Base-by-base conservation (phyloP, 2,329 filamentous ascomycete genomes). In the Exophiala oligosperma region DNA sequence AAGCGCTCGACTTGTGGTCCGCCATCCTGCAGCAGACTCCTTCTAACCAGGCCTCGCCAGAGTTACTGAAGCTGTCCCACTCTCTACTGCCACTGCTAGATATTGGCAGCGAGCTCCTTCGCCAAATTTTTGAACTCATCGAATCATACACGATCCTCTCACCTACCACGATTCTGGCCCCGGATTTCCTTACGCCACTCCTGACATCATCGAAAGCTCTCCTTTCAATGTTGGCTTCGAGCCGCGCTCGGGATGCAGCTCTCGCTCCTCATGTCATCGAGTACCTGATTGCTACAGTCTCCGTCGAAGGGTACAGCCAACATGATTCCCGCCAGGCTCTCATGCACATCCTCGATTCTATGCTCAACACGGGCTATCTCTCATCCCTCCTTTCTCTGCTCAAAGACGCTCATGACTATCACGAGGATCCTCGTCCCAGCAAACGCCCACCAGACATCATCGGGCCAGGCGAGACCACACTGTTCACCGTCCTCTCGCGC, bases 1-100 rank as follows among this genome's bases (percentile, higher is more conserved):
- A 99, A 71, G 90, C 91, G 0, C 79, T 97, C 12, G 92, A 97
- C 56, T 82, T 99, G 2, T 97, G 93, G 93, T 81, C 83, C 35
- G 84, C 88, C 1, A 85, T 97, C 9, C 73, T 92, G 38, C 79
- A 79, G 62, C 85, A 91, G 67, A 87, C 86, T 57, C 79, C 81
- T 6, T 75, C 84, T 11, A 86, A 88, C 0, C 75, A 73, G 12
- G 57, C 86, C 2, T 80, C 84, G 0, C 74, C 80, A 0, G 84
- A 86, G 12, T 75, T 92, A n/a, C 72, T 89, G 3, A 76, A 79
- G 2, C 78, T 93, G 37, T 80, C 85, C 2, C 81, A 84, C n/a
- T 75, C 81, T 47, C 80, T 84, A 1, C 81, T 92, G 12, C 85
- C 85, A 0, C 79, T 91, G 7, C 77, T 92, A 14, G 84, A 88